Conservation (phyloP, 139 green algal species). For the Trebouxia sp. region DNA sequence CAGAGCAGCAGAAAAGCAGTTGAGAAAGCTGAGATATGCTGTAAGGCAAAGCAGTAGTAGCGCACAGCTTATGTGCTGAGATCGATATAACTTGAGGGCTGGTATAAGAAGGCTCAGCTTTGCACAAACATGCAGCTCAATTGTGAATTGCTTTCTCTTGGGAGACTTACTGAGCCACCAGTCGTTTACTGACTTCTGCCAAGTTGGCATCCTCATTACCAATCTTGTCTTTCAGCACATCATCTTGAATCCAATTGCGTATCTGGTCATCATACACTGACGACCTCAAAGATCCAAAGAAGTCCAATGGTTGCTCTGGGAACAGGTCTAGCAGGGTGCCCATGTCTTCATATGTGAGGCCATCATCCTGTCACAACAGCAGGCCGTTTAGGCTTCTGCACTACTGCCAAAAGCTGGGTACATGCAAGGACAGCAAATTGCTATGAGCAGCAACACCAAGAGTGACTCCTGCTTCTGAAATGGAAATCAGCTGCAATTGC, state of each 20-base stretch:
- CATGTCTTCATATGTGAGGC: constrained; percentile 72
- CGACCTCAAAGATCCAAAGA: constrained; percentile 77
- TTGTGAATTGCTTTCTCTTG: background rate
- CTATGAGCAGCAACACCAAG: background rate
- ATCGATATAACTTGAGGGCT: too few species aligned
- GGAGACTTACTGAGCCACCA: constrained; percentile 35
- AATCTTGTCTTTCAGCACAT: constrained; percentile 44
- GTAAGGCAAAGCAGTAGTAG: too few species aligned
- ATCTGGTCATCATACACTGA: constrained; percentile 85
- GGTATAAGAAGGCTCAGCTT: too few species aligned
- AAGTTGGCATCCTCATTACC: constrained; percentile 53
- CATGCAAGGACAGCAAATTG: background rate
- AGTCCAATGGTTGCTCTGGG: constrained; percentile 82
- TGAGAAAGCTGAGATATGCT: too few species aligned
- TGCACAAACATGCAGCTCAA: too few species aligned
- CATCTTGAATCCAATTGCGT: constrained; percentile 66
- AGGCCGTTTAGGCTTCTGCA: background rate
- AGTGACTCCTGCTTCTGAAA: background rate
- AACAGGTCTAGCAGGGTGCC: constrained; percentile 73
- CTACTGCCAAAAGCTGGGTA: background rate
- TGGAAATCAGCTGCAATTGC: background rate
- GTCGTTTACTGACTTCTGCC: constrained; percentile 39
- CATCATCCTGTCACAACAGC: constrained; percentile 36
- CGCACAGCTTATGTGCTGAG: too few species aligned
- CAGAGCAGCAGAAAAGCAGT: too few species aligned